Evolutionary conservation across 1,139 yeast species (phyloP), one percentile per base, ranked within the genome.

Genomic region (Yamadazyma dendronema): DNA sequence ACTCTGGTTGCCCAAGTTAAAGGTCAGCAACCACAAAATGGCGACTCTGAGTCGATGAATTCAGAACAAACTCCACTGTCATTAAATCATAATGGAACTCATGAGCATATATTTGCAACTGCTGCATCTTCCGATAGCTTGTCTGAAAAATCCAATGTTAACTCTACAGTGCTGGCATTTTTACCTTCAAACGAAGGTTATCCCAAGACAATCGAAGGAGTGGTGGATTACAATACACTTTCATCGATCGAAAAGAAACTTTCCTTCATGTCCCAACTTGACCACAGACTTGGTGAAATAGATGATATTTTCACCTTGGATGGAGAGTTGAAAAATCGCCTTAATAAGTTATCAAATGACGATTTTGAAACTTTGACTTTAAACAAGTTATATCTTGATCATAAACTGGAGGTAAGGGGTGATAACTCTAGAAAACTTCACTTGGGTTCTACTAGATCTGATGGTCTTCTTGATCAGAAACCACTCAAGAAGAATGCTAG

Each of bases 331-430:
- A 34, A 32, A 11, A 30, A 25, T 27, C 30, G 33, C 9, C 27
- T 31, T 11, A 28, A 26, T n/a, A 34, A 12, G 6, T 29, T 37
- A 15, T 21, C 33, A 51, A 69, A 12, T 46, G 65, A 47, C 59
- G 63, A 49, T 49, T 66, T 31, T 68, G 67, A 39, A 53, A 71
- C 37, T 60, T 59, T 37, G 61, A 66, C 33, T 58, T 67, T 32
- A 69, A 66, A 47, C 63, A 67, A 37, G 24, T 28, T 46, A 49
- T 65, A 31, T 52, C 59, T 30, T 48, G 67, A 31, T 42, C 58
- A 47, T 33, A 43, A 39, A 27, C 16, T 28, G 6, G 37, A 32
- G 12, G 26, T 46, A n/a, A 43, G 42, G 28, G 40, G 36, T 19
- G 42, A 40, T 33, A 50, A n/a, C 4, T 19, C 10, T 15, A 31